Conservation (phyloP, 306 rosid genomes). For the Amphicarpaea edgeworthii region DNA sequence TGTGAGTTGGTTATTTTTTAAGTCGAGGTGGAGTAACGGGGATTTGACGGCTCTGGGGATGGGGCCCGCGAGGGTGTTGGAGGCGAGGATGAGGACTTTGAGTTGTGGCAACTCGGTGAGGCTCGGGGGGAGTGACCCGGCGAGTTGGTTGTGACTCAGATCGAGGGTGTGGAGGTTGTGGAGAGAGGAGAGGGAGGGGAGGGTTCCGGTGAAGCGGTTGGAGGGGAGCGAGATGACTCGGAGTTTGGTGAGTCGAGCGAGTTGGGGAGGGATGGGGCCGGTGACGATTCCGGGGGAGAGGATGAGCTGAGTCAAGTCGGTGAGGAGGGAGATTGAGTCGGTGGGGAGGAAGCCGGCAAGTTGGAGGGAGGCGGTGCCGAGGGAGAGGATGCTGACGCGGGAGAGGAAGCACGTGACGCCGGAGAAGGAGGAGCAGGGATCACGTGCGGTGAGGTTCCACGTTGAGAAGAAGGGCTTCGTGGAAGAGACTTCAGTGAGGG, state of each 20-base stretch:
- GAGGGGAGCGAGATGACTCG: constrained; percentile 70
- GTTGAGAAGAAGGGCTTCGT: constrained; percentile 65
- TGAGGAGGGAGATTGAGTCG: constrained; percentile 52
- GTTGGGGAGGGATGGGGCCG: constrained; percentile 67
- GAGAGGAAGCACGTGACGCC: constrained; percentile 66
- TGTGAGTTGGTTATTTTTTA: constrained; percentile 56
- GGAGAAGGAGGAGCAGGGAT: constrained; percentile 80
- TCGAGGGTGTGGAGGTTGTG: constrained; percentile 78
- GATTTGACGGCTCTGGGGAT: constrained; percentile 53
- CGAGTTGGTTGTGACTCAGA: constrained; percentile 71
- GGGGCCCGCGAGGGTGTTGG: constrained; percentile 55
- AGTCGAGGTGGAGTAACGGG: constrained; percentile 69
- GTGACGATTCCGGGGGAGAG: constrained; percentile 85
- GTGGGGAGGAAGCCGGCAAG: constrained; percentile 76
- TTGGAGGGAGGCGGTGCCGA: constrained; percentile 57
- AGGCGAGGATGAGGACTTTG: constrained; percentile 66
- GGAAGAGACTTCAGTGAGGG: constrained; percentile 65
- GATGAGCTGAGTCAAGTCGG: constrained; percentile 75
- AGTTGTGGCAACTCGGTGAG: constrained; percentile 57
- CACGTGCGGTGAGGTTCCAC: constrained; percentile 71
- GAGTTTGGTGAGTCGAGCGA: constrained; percentile 59
- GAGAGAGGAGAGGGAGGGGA: constrained; percentile 62
- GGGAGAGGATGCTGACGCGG: constrained; percentile 68
- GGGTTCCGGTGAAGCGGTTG: constrained; percentile 74
- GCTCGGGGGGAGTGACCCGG: constrained; percentile 62